Conservation (phyloP, 2,329 filamentous ascomycete species). For the Aspergillus arachidicola region DNA sequence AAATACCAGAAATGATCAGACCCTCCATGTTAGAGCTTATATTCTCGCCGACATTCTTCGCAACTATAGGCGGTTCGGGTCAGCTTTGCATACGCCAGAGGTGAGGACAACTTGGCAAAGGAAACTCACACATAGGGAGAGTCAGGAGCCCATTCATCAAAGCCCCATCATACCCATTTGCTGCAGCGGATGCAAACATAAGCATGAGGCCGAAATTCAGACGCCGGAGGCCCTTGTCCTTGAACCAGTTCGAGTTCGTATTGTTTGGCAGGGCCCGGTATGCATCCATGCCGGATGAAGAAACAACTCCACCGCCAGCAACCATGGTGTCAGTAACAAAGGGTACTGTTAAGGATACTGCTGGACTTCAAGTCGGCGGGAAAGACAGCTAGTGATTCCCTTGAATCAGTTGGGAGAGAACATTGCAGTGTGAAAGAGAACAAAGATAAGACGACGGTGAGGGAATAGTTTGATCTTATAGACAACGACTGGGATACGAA, state of each 20-base stretch:
- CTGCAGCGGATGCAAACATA: not conserved
- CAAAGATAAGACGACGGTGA: not conserved
- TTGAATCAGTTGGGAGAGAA: not conserved
- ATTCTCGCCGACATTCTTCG: not conserved
- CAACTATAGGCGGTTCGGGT: not conserved
- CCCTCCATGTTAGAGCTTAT: not conserved
- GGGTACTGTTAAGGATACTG: not conserved
- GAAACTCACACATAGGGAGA: not conserved
- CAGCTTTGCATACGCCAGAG: not conserved
- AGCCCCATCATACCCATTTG: not conserved
- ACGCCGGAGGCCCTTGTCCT: not conserved
- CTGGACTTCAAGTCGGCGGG: too few species aligned
- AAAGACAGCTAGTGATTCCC: not conserved
- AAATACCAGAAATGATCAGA: not conserved
- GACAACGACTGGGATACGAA: not conserved
- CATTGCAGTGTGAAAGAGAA: not conserved
- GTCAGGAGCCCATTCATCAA: not conserved
- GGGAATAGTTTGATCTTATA: not conserved
- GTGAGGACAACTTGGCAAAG: not conserved
- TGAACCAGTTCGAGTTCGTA: not conserved
- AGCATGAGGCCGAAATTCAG: not conserved
- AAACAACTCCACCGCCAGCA: not conserved
- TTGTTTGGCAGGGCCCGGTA: not conserved
- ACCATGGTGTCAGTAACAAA: not conserved
- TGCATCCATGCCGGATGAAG: not conserved